Base-by-base conservation (phyloP, 345 rosid genomes). In the Aegle marmelos region DNA sequence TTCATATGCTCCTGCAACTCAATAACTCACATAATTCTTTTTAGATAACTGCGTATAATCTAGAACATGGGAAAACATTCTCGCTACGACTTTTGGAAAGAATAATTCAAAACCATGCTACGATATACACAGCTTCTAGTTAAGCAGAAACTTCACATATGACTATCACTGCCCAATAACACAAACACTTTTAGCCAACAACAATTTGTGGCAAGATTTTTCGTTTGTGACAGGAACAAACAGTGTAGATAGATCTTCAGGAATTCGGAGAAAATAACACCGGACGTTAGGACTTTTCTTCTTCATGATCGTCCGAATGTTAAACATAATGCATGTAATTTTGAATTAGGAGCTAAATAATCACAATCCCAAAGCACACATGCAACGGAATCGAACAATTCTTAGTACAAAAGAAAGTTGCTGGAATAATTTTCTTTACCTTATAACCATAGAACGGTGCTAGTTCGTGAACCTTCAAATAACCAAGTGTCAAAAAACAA, bases 1-100 rank as follows among this genome's bases (percentile, higher is more conserved):
- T 95, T 91, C 93, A 84, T 84, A 71, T 93, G 98, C 53, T 93
- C 97, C 97, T 94, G 87, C 79, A 58, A 77, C 41, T 37, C 62
- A 59, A 76, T 59, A 76, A 41, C 67, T 58, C 34, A 59, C 34
- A 59, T 13, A 50, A 6, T 21, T 21, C 22, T 3, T 19, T 19
- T 68, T 68, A 25, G 22, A 25, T 3, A 2, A 2, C 17, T 13
- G 53, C 27, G 53, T 54, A 54, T 22, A 28, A 50, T 68, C n/a
- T 68, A 14, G 17, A 30, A 24, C 21, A 9, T 53, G 27, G 59
- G 31, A 27, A 70, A 27, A 53, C 2, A 16, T 8, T 11, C 70
- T 36, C 48, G 48, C 5, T 24, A 1, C 4, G 31, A 6, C 6
- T 4, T 59, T 59, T 9, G 25, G 17, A 59, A 11, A n/a, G 30